Conservation (phyloP, 768 basidiomycete species). For the Leccinum imitatum region DNA sequence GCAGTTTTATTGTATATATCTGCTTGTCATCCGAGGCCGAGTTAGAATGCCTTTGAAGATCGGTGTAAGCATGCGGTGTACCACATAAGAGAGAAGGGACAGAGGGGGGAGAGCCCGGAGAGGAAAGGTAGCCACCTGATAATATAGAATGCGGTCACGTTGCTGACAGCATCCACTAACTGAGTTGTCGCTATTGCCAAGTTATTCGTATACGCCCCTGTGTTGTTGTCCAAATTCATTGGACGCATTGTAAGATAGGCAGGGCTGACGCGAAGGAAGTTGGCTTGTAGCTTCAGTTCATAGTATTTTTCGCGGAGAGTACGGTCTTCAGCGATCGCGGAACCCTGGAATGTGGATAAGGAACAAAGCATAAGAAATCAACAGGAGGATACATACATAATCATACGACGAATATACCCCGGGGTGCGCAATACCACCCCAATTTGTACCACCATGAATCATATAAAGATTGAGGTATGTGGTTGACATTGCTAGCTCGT, state of each 20-base stretch:
- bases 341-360: slow-evolving; percentile 35
- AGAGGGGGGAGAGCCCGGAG: too few relatives aligned
- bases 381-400: slow-evolving; percentile 36
- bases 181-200: slow-evolving; percentile 50
- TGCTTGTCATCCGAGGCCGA: slow-evolving; percentile 10
- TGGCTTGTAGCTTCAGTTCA: slow-evolving; percentile 51
- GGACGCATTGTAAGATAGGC: slow-evolving; percentile 50
- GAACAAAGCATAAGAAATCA: background rate
- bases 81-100: background rate
- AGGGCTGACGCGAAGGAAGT: slow-evolving; percentile 50
- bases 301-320: slow-evolving; percentile 54
- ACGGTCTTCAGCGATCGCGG: slow-evolving; percentile 51
- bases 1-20: slow-evolving; percentile 41
- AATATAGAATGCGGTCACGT: slow-evolving; percentile 47
- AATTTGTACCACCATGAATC: slow-evolving; percentile 65
- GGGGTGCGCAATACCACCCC: slow-evolving; percentile 55
- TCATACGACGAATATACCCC: slow-evolving; percentile 63
- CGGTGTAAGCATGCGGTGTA: slow-evolving; percentile 1
- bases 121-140: slow-evolving; percentile 16
- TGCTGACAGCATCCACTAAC: slow-evolving; percentile 46
- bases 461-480: slow-evolving; percentile 47
- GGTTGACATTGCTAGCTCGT: slow-evolving; percentile 18
- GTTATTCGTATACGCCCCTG: slow-evolving; percentile 49
- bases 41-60: slow-evolving; percentile 15
- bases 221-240: slow-evolving; percentile 39